These are phyloP conservation scores for Hanseniaspora meyeri DNA, from an alignment of 805 yeast species.

Conservation along the genomic window DNA sequence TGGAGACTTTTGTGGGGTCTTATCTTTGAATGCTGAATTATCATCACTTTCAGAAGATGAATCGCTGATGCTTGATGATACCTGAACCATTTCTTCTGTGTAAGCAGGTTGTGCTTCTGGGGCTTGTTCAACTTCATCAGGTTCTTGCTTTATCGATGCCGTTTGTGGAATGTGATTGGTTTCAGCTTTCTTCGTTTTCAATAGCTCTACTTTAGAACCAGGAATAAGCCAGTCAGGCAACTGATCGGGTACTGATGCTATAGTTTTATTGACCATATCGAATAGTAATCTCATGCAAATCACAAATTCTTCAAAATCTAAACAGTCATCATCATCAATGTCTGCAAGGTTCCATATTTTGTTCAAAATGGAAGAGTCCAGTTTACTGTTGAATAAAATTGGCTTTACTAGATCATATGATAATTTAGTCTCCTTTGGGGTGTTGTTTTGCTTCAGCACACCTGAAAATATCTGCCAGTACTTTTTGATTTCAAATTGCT, in stretches of 20 bases:
- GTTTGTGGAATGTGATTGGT: constrained; percentile 16
- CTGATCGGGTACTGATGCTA: constrained; percentile 47
- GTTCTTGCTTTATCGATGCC: not conserved
- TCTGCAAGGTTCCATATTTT: constrained; percentile 87
- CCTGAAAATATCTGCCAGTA: constrained; percentile 97
- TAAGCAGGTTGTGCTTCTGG: not conserved
- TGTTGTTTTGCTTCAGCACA: constrained; percentile 29
- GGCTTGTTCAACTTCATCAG: not conserved
- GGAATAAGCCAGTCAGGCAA: constrained; percentile 93
- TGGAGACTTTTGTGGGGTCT: not conserved
- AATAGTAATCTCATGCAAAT: constrained; percentile 92
- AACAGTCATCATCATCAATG: constrained; percentile 77
- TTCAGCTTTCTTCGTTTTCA: constrained; percentile 46
- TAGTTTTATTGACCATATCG: constrained; percentile 71
- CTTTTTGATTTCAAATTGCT: constrained; percentile 91
- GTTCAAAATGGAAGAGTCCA: constrained; percentile 64
- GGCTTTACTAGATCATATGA: constrained; percentile 76
- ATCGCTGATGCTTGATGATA: not conserved
- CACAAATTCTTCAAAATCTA: constrained; percentile 96
- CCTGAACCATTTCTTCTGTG: not conserved
- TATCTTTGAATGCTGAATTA: not conserved
- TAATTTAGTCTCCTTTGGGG: constrained; percentile 67
- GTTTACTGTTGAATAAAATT: constrained; percentile 78
- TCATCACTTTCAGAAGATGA: not conserved
- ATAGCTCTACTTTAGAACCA: constrained; percentile 69